Conservation (phyloP, 176 grass and related monocot genomes). For the Saccharum officinarum region DNA sequence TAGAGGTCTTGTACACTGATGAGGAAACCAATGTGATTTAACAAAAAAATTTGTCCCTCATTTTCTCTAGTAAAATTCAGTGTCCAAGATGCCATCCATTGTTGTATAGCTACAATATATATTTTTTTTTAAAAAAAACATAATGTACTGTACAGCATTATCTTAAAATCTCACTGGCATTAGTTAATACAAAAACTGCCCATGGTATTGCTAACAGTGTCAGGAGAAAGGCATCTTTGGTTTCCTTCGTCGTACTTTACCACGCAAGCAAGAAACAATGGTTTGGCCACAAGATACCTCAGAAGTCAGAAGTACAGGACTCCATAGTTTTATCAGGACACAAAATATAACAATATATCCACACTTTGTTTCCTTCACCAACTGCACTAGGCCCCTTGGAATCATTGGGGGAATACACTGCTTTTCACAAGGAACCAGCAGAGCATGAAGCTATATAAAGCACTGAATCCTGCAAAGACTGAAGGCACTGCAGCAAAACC, state of each 20-base stretch:
- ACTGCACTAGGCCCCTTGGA: neutral
- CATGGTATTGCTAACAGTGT: neutral
- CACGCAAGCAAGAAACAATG: neutral
- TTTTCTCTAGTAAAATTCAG: neutral
- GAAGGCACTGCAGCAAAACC: neutral
- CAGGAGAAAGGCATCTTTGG: neutral
- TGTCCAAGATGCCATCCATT: neutral
- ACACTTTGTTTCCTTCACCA: constrained; percentile 41
- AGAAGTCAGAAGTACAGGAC: neutral
- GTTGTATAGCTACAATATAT: neutral
- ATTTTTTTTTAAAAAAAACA: neutral
- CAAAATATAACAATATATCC: neutral
- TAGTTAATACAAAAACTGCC: neutral
- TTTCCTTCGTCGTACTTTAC: neutral
- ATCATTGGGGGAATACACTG: neutral
- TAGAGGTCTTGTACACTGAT: neutral
- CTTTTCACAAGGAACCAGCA: neutral
- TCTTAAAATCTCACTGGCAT: neutral
- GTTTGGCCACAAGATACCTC: neutral
- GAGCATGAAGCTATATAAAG: constrained; percentile 23
- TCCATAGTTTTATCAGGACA: neutral
- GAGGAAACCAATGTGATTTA: constrained; percentile 7
- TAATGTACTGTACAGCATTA: neutral
- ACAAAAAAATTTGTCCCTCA: neutral
- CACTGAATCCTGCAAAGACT: neutral